Percentiles rank a stretch among this genome's conserved stretches.
Conservation (phyloP, 2,329 filamentous ascomycete genomes). For the Kalaharituber pfeilii region DNA sequence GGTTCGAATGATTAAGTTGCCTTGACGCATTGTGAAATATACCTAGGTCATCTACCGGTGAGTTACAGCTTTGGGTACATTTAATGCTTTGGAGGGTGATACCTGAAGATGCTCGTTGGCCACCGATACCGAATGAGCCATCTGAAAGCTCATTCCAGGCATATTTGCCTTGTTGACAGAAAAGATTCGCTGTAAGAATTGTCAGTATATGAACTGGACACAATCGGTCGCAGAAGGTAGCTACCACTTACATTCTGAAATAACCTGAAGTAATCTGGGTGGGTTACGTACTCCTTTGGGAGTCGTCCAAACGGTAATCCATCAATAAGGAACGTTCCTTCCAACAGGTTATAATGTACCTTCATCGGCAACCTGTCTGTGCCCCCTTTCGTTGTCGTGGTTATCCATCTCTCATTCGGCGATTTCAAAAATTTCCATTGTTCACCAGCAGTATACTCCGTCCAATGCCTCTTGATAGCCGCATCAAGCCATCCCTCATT, state of each 20-base stretch:
- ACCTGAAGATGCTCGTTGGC: too few species aligned
- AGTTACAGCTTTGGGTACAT: too few species aligned
- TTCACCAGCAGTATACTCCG: conserved; percentile 18
- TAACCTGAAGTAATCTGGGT: conserved; percentile 29
- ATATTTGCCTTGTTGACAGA: too few species aligned
- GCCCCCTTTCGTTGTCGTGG: background rate
- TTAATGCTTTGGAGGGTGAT: too few species aligned
- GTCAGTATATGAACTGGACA: too few species aligned
- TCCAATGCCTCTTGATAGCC: conserved; percentile 23
- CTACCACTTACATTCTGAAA: conserved; percentile 36
- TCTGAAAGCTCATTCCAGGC: too few species aligned
- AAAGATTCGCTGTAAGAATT: too few species aligned
- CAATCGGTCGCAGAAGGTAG: too few species aligned
- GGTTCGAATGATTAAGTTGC: background rate
- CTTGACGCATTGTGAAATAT: background rate
- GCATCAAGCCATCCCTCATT: conserved; percentile 18
- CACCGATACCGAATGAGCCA: too few species aligned
- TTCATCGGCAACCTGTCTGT: too few species aligned
- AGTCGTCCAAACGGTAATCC: conserved; percentile 34
- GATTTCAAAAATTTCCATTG: background rate
- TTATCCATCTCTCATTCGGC: background rate
- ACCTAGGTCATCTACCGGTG: too few species aligned
- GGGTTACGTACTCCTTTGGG: conserved; percentile 30
- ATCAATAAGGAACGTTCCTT: conserved; percentile 36
- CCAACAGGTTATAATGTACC: conserved; percentile 36